Evolutionary conservation across 306 rosid genomes (phyloP).

Genomic region (Trifolium subterraneum): DNA sequence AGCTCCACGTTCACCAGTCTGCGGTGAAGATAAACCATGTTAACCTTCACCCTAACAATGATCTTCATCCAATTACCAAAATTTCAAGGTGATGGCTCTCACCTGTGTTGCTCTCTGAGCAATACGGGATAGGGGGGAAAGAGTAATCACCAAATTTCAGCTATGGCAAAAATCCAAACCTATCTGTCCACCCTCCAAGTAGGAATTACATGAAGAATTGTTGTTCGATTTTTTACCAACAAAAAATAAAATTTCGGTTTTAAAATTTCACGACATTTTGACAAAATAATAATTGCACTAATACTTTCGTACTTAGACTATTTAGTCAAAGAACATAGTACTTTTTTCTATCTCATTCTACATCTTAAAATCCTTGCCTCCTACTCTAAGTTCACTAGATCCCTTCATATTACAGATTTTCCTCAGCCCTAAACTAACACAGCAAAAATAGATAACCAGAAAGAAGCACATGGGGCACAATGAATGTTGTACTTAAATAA

Average conservation of each 20-base stretch:
- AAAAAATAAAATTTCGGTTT: not conserved
- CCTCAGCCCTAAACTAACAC: conserved; percentile 35
- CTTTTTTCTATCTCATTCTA: not conserved
- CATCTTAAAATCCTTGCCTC: conserved; percentile 23
- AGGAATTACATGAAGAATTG: not conserved
- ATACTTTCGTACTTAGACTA: not conserved
- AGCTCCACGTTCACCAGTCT: no score
- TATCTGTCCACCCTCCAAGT: not conserved
- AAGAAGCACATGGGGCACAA: conserved; percentile 30
- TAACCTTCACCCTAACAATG: no score
- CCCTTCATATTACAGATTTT: conserved; percentile 15
- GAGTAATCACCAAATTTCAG: no score
- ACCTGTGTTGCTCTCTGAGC: no score
- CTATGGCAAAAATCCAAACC: no score
- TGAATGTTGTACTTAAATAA: conserved; percentile 13
- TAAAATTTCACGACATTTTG: not conserved
- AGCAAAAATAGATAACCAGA: conserved; percentile 41
- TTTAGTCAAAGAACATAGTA: not conserved
- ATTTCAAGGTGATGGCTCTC: no score
- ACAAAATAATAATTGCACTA: no score
- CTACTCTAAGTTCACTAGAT: conserved; percentile 26
- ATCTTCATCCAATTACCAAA: no score
- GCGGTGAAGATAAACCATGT: no score
- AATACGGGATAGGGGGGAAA: no score
- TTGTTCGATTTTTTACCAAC: not conserved